Evolutionary conservation across 192 early-diverging fungal genomes (phyloP).

Genomic region (Spizellomyces sp.): DNA sequence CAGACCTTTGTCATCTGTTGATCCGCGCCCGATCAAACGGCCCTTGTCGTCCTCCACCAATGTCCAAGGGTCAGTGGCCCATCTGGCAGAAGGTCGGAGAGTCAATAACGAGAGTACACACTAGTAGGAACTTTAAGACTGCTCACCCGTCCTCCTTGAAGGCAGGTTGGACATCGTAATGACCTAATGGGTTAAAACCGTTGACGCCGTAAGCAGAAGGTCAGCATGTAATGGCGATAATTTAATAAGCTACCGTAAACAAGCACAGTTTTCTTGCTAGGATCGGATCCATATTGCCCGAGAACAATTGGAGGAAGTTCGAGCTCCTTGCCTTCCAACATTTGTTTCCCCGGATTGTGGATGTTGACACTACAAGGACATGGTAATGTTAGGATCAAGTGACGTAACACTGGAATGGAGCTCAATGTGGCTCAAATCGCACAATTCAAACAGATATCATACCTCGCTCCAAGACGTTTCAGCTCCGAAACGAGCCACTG

Average conservation of each 20-base stretch:
- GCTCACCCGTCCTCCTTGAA: slow-evolving; percentile 43
- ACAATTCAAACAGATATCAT: slow-evolving; percentile 48
- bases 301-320: slow-evolving; percentile 92
- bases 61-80: slow-evolving; percentile 90
- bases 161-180: slow-evolving; percentile 98
- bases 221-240: too few species aligned
- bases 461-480: slow-evolving; percentile 64
- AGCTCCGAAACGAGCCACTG: slow-evolving; percentile 77
- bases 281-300: slow-evolving; percentile 86
- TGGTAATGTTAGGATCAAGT: background rate
- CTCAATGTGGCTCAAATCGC: too few species aligned
- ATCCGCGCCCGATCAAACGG: slow-evolving; percentile 86
- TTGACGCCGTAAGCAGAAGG: background rate
- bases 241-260: slow-evolving; percentile 67
- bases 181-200: slow-evolving; percentile 46
- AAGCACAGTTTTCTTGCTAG: slow-evolving; percentile 91
- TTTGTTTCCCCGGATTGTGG: slow-evolving; percentile 80
- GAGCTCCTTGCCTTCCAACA: slow-evolving; percentile 74
- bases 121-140: too few species aligned
- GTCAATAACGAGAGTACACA: too few species aligned
- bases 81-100: slow-evolving; percentile 47
- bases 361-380: slow-evolving; percentile 46
- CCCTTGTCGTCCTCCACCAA: slow-evolving; percentile 84
- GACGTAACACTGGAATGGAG: too few species aligned
- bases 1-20: slow-evolving; percentile 90